These are phyloP conservation scores for Hemileccinum rubropunctum DNA, from an alignment of 768 basidiomycete species.

Conservation along the genomic window DNA sequence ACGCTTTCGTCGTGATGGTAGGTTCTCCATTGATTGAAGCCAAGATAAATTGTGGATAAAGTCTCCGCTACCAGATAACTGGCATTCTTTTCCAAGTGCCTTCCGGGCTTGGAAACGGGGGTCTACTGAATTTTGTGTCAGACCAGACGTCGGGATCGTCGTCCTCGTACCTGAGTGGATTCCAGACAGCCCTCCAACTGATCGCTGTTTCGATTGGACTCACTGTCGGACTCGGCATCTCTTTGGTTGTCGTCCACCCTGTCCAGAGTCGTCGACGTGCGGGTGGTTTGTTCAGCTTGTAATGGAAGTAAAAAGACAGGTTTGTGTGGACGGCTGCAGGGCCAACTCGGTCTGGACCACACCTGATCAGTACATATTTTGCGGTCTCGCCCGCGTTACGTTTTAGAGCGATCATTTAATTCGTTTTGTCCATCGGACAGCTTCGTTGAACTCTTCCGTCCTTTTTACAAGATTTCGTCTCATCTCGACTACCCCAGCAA, in stretches of 20 bases:
- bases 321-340: not conserved
- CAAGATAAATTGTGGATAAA: not conserved
- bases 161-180: slow-evolving; percentile 62
- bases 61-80: slow-evolving; percentile 45
- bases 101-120: slow-evolving; percentile 76
- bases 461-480: too few relatives aligned
- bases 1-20: slow-evolving; percentile 82
- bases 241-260: slow-evolving; percentile 64
- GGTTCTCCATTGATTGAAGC: slow-evolving; percentile 12
- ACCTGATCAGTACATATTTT: not conserved
- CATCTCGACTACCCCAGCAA: too few relatives aligned
- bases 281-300: slow-evolving; percentile 63
- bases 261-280: slow-evolving; percentile 56
- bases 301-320: not conserved
- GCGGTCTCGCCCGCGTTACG: not conserved
- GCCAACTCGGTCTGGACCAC: not conserved
- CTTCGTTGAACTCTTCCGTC: not conserved
- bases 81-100: slow-evolving; percentile 86
- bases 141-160: slow-evolving; percentile 51
- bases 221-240: slow-evolving; percentile 77
- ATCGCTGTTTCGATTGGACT: slow-evolving; percentile 75
- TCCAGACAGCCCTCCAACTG: slow-evolving; percentile 72
- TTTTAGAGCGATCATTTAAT: slow-evolving; percentile 5
- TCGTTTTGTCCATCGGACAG: slow-evolving; percentile 12
- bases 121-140: slow-evolving; percentile 68